A percentile compares a stretch with the other conserved stretches of the same genome.
These are phyloP conservation scores for Debaryomyces castellii DNA, from an alignment of 805 yeast species.

Conservation along the genomic window DNA sequence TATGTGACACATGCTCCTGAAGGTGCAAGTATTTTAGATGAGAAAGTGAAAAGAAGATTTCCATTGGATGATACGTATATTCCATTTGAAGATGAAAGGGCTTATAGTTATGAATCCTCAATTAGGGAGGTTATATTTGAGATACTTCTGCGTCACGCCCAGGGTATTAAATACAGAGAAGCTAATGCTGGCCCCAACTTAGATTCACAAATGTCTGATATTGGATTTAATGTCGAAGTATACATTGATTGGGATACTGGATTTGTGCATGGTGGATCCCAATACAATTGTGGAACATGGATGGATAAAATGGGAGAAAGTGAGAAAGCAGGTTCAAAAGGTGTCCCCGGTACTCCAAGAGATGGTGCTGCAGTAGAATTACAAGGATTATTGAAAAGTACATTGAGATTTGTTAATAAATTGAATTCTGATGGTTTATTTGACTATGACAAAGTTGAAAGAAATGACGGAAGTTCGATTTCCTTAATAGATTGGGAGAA, in stretches of 20 bases:
- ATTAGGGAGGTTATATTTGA: conserved; percentile 81
- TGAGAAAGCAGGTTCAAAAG: conserved; percentile 74
- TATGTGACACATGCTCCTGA: conserved; percentile 66
- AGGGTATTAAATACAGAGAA: conserved; percentile 83
- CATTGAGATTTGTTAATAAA: conserved; percentile 74
- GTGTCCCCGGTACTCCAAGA: conserved; percentile 96
- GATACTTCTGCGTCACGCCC: conserved; percentile 83
- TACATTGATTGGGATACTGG: conserved; percentile 89
- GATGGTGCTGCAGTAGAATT: conserved; percentile 97
- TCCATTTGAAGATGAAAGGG: conserved; percentile 64
- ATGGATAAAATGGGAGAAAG: conserved; percentile 99
- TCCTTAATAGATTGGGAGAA: conserved; percentile 70
- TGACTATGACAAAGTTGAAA: conserved; percentile 55
- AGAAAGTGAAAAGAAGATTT: conserved; percentile 75
- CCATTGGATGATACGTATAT: conserved; percentile 86
- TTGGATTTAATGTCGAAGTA: conserved; percentile 85
- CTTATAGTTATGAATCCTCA: conserved; percentile 69
- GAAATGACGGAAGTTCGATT: conserved; percentile 56
- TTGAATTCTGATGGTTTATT: conserved; percentile 57
- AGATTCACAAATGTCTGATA: conserved; percentile 89
- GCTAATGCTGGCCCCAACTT: conserved; percentile 90
- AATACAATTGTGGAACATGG: conserved; percentile 96
- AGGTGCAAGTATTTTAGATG: conserved; percentile 67
- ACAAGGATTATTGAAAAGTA: conserved; percentile 82
- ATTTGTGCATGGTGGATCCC: conserved; percentile 86